Conservation (phyloP, 495 filamentous ascomycete species). For the Letharia columbiana region DNA sequence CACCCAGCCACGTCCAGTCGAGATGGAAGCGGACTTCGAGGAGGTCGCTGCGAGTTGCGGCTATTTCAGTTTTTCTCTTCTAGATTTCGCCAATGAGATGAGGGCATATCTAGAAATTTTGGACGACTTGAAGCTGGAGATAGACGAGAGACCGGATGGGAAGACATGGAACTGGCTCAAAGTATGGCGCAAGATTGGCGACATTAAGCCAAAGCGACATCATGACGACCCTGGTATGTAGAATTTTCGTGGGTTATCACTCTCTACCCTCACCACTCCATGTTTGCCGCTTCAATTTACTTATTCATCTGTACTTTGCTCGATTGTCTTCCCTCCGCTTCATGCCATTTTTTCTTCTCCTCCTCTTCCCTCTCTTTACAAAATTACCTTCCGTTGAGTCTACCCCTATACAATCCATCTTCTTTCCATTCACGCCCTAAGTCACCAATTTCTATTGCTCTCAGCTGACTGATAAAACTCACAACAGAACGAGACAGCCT, state of each 20-base stretch:
- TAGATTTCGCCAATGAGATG: conserved; percentile 85
- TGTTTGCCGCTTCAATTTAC: neutral
- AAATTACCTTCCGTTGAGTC: neutral
- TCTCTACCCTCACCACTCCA: neutral
- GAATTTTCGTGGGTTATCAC: neutral
- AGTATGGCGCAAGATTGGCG: conserved; percentile 53
- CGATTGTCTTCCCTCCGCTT: neutral
- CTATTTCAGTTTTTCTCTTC: conserved; percentile 83
- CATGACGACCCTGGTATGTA: conserved; percentile 23
- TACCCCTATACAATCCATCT: neutral
- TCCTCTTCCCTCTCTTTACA: neutral
- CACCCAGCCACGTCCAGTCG: conserved; percentile 51
- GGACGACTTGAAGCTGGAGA: conserved; percentile 67
- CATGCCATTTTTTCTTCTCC: too few species aligned
- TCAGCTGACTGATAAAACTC: neutral
- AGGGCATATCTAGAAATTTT: conserved; percentile 71
- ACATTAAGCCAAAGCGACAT: neutral
- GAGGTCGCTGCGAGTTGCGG: conserved; percentile 94
- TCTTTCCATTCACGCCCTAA: neutral
- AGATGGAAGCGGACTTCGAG: conserved; percentile 86
- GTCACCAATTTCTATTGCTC: neutral
- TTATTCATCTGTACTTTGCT: neutral
- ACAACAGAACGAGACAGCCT: conserved; percentile 14
- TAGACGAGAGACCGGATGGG: conserved; percentile 45
- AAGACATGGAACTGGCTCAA: conserved; percentile 81